Evolutionary conservation across 805 yeast genomes (phyloP), one percentile per base, ranked within the genome.

Genomic region (Phaffomyces thermotolerans): DNA sequence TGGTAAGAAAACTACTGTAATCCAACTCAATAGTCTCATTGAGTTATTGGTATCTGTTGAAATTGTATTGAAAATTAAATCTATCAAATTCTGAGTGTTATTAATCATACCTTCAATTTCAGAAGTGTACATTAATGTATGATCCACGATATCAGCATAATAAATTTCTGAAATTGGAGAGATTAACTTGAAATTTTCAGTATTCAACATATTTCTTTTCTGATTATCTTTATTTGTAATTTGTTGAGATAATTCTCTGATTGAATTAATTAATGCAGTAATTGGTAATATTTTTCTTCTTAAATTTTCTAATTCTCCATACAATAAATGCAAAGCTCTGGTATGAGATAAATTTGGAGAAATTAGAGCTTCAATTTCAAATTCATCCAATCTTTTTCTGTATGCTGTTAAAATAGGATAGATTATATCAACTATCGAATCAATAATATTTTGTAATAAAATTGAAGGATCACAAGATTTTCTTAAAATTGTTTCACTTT

Each of bases 1-100:
- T 6, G 84, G 84, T 33, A 78, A 62, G 51, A 78, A 78, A 13
- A 78, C 68, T 13, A 78, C 81, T 1, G 82, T 73, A 9, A 78
- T 75, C 33, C 78, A 54, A 8, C 81, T 73, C 36, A 78, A 62
- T 54, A 71, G 69, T 41, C 69, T 66, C 71, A 78, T 77, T 5
- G 81, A 70, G 48, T 67, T 75, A 48, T 76, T 74, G 3, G 78
- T 74, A 37, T 73, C 73, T 10, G 75, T 75, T 1, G 79, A 71
- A 34, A 78, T 70, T 4, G 81, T 77, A 49, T 78, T 78, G 64
- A 77, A 78, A 9, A 76, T 72, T 43, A 78, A 56, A 40, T 71
- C 71, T 38, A 73, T 69, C 48, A 77, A 63, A 47, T 73, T 72
- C 48, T 72, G 74, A 23, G 76, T 72, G 13, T 72, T 74, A 39